These are phyloP conservation scores for Termitomyces sp. DNA, from an alignment of 1,284 basidiomycete species.

Conservation along the genomic window DNA sequence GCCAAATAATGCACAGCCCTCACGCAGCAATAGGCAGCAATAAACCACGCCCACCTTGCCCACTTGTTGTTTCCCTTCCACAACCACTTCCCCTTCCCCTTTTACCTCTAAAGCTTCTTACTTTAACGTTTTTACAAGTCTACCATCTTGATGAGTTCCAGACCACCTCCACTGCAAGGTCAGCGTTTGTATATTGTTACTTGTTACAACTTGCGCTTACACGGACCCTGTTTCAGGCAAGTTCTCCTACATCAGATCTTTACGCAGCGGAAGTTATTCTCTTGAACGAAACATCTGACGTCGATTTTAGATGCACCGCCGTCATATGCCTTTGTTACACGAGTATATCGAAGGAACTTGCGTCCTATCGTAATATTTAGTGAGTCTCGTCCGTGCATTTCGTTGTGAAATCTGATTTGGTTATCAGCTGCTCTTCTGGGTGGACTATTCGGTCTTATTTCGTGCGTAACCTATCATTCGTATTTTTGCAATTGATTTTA, in stretches of 20 bases:
- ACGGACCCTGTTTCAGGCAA: slow-evolving; percentile 14
- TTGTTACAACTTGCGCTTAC: background rate
- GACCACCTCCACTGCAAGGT: slow-evolving; percentile 32
- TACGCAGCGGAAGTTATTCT: background rate
- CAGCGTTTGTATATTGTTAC: slow-evolving; percentile 8
- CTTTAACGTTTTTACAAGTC: background rate
- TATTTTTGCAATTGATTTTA: background rate
- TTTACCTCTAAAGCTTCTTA: background rate
- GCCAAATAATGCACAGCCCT: background rate
- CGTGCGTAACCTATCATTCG: slow-evolving; percentile 36
- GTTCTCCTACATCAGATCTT: slow-evolving; percentile 4
- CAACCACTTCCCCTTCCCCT: slow-evolving; percentile 4
- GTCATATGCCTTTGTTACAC: slow-evolving; percentile 52
- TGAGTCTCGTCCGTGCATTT: slow-evolving; percentile 29
- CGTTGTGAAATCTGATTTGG: background rate
- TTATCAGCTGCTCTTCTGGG: slow-evolving; percentile 40
- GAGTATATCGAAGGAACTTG: slow-evolving; percentile 49
- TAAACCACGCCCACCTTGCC: slow-evolving; percentile 13
- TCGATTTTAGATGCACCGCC: slow-evolving; percentile 42
- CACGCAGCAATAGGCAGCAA: slow-evolving; percentile 7
- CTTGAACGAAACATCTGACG: background rate
- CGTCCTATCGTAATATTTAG: slow-evolving; percentile 53
- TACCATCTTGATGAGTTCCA: slow-evolving; percentile 21
- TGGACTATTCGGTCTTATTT: slow-evolving; percentile 55
- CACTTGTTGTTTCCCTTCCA: slow-evolving; percentile 7